Evolutionary conservation across 495 filamentous ascomycete species (phyloP).

Genomic region (Immersiella caudata): DNA sequence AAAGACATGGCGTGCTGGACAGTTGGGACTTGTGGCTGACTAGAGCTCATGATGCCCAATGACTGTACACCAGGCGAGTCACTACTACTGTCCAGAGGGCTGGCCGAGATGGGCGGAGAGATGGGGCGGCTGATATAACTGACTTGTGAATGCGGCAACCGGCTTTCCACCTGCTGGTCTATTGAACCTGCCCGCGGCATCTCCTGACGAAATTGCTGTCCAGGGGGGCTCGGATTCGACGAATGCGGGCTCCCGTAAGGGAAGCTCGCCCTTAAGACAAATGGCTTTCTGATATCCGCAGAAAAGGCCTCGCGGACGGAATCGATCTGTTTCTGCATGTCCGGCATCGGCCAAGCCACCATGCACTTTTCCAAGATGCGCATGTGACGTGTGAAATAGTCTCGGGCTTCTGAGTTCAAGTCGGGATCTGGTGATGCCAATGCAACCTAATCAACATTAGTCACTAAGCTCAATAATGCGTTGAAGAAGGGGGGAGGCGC

Average conservation of each 20-base stretch:
- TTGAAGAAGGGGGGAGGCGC: not conserved
- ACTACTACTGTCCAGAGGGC: conserved; percentile 74
- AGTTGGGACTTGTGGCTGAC: conserved; percentile 49
- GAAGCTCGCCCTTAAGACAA: conserved; percentile 85
- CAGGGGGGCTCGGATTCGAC: conserved; percentile 65
- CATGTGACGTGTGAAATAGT: conserved; percentile 96
- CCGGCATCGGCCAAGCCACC: conserved; percentile 84
- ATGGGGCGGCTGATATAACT: conserved; percentile 77
- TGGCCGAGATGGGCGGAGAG: conserved; percentile 79
- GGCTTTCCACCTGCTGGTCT: conserved; percentile 46
- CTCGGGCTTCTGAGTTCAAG: conserved; percentile 79
- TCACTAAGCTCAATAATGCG: not conserved
- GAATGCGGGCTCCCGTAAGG: conserved; percentile 81
- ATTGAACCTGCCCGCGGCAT: conserved; percentile 44
- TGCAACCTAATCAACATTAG: conserved; percentile 64
- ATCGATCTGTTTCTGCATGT: conserved; percentile 90
- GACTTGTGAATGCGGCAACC: conserved; percentile 65
- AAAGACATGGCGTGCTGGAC: conserved; percentile 58
- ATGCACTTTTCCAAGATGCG: conserved; percentile 87
- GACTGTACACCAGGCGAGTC: conserved; percentile 80
- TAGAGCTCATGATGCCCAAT: conserved; percentile 72
- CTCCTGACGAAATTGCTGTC: conserved; percentile 49
- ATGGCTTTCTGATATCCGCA: conserved; percentile 79
- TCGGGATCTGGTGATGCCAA: conserved; percentile 93
- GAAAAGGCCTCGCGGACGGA: conserved; percentile 91